phyloP scores from a whole-genome alignment of 805 yeast species.

The Sugiyamaella chiloensis region DNA sequence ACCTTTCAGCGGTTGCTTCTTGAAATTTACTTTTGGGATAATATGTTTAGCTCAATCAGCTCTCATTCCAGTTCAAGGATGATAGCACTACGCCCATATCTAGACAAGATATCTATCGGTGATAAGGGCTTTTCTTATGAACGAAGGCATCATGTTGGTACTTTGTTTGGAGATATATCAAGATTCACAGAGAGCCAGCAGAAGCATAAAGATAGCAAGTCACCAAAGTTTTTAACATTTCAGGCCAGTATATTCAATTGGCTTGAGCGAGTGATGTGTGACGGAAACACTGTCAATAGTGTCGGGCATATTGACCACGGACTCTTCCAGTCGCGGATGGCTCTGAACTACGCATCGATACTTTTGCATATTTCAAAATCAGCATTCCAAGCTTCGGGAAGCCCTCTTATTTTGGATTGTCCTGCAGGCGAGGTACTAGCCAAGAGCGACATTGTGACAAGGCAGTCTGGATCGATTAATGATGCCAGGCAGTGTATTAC shows the following conservation, averaged over 20 bases:
- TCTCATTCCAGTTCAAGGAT: background rate
- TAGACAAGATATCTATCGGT: background rate
- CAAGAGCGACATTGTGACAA: background rate
- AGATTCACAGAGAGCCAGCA: background rate
- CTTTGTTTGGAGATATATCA: background rate
- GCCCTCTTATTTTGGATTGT: background rate
- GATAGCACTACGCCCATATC: background rate
- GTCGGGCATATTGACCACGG: slow-evolving; percentile 14
- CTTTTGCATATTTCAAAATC: slow-evolving; percentile 15
- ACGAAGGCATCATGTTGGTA: background rate
- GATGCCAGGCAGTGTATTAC: background rate
- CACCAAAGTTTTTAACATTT: background rate
- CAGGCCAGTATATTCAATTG: background rate
- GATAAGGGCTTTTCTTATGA: background rate
- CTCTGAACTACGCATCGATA: slow-evolving; percentile 12
- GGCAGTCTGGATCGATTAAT: background rate
- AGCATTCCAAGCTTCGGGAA: slow-evolving; percentile 2
- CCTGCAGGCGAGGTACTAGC: too few species aligned
- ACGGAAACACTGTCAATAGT: slow-evolving; percentile 8
- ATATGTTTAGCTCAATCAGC: background rate
- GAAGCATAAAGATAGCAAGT: background rate
- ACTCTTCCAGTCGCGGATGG: slow-evolving; percentile 12
- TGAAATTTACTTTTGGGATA: slow-evolving; percentile 3
- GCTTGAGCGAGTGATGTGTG: background rate
- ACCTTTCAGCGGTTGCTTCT: background rate